Percentiles rank a stretch among this genome's conserved stretches.
phyloP scores from a whole-genome alignment of 73 alveolate species.

The Stentor roeselii region DNA sequence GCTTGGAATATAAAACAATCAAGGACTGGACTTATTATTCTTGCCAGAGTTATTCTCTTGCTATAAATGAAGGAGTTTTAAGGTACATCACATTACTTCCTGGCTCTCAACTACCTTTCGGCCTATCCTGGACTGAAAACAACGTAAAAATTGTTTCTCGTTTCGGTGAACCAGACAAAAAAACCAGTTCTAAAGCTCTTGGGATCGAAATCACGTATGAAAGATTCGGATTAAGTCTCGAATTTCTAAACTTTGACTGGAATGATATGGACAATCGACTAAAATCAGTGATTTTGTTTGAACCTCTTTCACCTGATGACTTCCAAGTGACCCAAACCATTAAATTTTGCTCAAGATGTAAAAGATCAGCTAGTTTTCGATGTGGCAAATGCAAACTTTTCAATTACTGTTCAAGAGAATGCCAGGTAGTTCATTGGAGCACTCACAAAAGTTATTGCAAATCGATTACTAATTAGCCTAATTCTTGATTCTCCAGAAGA shows the following conservation, averaged over 20 bases:
- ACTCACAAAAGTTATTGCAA: background rate
- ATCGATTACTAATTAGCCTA: no score
- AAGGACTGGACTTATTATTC: background rate
- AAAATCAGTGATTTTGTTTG: conserved; percentile 22
- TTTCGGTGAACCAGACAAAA: conserved; percentile 20
- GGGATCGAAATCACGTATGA: conserved; percentile 11
- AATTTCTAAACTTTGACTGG: conserved; percentile 6
- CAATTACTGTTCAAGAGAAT: conserved; percentile 10
- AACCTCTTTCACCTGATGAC: background rate
- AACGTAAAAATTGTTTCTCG: background rate
- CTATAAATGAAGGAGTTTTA: background rate
- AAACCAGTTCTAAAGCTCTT: background rate
- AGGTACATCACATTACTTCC: background rate
- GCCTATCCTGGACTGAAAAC: background rate
- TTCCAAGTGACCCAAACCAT: background rate
- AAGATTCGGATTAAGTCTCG: background rate
- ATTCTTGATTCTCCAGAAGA: no score
- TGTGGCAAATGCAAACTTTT: background rate
- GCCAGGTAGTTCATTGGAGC: background rate
- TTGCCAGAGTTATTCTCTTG: background rate
- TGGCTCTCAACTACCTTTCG: background rate
- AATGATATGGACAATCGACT: background rate
- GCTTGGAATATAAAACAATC: no score
- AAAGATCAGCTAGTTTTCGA: background rate
- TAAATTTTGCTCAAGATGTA: background rate